Conservation (phyloP, 2,329 filamentous ascomycete genomes). For the Catunica adiposa region DNA sequence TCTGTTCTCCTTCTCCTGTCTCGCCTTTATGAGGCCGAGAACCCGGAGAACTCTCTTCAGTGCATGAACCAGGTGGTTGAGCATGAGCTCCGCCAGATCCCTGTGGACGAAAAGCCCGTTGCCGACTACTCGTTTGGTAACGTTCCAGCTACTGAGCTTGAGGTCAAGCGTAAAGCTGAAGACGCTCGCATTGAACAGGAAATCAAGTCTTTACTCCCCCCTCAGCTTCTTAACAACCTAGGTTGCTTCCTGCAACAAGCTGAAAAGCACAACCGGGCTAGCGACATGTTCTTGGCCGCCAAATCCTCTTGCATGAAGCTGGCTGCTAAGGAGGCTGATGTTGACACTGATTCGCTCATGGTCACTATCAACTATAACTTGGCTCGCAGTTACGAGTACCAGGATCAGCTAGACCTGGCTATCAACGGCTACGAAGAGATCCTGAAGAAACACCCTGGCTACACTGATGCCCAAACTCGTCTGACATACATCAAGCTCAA, state of each 20-base stretch:
- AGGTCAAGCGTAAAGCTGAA: constrained; percentile 23
- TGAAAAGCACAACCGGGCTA: constrained; percentile 64
- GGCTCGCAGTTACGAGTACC: constrained; percentile 79
- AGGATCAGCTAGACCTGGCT: constrained; percentile 65
- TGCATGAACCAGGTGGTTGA: constrained; percentile 87
- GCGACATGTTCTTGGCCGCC: constrained; percentile 82
- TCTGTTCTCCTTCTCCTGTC: constrained; percentile 84
- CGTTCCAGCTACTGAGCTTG: neutral
- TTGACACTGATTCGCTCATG: constrained; percentile 79
- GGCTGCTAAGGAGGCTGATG: constrained; percentile 45
- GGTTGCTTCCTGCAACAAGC: constrained; percentile 87
- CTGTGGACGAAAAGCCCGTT: constrained; percentile 24
- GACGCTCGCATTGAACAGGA: constrained; percentile 41
- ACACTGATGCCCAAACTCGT: constrained; percentile 77
- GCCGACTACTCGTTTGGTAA: constrained; percentile 21
- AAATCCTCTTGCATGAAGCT: constrained; percentile 74
- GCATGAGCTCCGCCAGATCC: constrained; percentile 66
- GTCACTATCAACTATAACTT: constrained; percentile 97
- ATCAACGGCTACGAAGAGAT: constrained; percentile 77
- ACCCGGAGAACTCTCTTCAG: constrained; percentile 79
- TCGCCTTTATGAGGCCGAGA: constrained; percentile 70
- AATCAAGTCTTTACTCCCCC: constrained; percentile 64
- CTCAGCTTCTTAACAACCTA: constrained; percentile 91
- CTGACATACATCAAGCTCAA: constrained; percentile 80
- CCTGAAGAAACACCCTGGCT: constrained; percentile 70